These are phyloP conservation scores for Neoboletus brunneissimus DNA, from an alignment of 768 basidiomycete species.

Conservation along the genomic window DNA sequence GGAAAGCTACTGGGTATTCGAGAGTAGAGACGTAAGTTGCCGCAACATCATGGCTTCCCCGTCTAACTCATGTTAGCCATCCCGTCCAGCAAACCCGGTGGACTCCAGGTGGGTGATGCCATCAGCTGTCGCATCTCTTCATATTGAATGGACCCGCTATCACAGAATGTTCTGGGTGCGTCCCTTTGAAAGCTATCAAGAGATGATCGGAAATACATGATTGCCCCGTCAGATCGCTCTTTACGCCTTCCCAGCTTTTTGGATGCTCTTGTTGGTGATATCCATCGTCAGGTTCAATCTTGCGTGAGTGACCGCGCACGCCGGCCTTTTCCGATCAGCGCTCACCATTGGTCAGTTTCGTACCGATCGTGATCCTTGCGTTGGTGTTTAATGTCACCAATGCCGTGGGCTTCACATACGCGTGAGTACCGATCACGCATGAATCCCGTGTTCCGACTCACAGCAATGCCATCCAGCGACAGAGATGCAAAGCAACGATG, in stretches of 20 bases:
- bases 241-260: constrained; percentile 85
- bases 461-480: constrained; percentile 47
- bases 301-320: constrained; percentile 52
- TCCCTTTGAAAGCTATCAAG: constrained; percentile 10
- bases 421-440: constrained; percentile 47
- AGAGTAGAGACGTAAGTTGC: constrained; percentile 83
- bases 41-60: neutral
- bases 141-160: constrained; percentile 5
- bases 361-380: constrained; percentile 92
- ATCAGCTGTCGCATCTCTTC: neutral
- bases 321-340: constrained; percentile 3
- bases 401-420: constrained; percentile 94
- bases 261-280: constrained; percentile 84
- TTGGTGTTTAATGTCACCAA: constrained; percentile 96
- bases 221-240: constrained; percentile 63
- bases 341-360: constrained; percentile 54
- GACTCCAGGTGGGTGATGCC: constrained; percentile 69
- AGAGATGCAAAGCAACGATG: constrained; percentile 91
- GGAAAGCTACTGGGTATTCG: constrained; percentile 96
- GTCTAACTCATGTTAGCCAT: constrained; percentile 53
- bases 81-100: constrained; percentile 81
- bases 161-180: constrained; percentile 90
- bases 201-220: constrained; percentile 15
- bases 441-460: constrained; percentile 11
- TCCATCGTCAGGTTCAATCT: constrained; percentile 87